These are phyloP conservation scores for Nicotiana tomentosiformis DNA, from an alignment of 257 asterid genomes.

Conservation along the genomic window DNA sequence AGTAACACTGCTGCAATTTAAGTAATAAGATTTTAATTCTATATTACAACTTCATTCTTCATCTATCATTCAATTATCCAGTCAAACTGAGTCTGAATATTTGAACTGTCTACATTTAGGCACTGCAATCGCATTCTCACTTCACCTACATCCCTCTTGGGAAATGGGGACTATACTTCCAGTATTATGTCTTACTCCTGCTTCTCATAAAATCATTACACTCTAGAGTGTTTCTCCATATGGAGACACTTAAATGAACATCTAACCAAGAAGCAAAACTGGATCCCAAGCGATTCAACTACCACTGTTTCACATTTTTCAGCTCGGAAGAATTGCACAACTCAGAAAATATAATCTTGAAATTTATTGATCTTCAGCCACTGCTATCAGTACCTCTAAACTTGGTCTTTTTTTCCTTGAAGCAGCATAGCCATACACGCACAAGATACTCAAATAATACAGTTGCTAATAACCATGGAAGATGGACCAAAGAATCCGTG, in stretches of 20 bases:
- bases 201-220: neutral
- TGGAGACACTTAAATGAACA: neutral
- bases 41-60: neutral
- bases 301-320: neutral
- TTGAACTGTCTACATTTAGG: neutral
- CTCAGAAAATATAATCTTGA: conserved; percentile 4
- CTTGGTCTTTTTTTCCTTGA: neutral
- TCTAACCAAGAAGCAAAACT: neutral
- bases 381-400: neutral
- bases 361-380: neutral
- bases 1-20: neutral
- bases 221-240: neutral
- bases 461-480: neutral
- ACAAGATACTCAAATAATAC: neutral
- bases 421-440: neutral
- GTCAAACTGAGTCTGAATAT: neutral
- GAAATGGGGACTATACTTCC: neutral
- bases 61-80: neutral
- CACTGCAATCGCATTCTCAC: neutral
- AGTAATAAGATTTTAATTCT: neutral
- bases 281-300: neutral
- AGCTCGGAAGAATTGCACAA: neutral
- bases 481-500: neutral
- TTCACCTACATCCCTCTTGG: neutral
- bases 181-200: neutral